A percentile compares a stretch with the other conserved stretches of the same genome.
Evolutionary conservation across 2,329 filamentous ascomycete genomes (phyloP).

Genomic region (Fusarium domesticum): DNA sequence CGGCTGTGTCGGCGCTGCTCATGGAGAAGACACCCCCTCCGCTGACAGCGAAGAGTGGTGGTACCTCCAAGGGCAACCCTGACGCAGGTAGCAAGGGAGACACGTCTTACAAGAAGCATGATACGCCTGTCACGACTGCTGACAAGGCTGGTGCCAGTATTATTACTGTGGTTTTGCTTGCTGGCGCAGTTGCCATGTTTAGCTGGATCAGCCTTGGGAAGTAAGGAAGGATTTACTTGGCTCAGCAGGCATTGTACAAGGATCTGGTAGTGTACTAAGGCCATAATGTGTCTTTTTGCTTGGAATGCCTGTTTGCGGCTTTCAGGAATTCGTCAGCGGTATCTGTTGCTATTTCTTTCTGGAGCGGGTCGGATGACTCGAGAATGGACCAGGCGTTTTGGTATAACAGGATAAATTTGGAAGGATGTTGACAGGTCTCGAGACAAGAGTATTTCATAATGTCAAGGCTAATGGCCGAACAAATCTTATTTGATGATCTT

Average conservation of each 20-base stretch:
- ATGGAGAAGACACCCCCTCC: constrained; percentile 41
- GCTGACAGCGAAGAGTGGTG: constrained; percentile 48
- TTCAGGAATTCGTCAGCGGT: not conserved
- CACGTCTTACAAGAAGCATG: constrained; percentile 32
- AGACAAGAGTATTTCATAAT: not conserved
- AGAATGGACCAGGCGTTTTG: not conserved
- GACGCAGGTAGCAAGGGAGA: constrained; percentile 41
- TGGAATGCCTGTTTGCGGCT: not conserved
- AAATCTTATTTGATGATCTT: not conserved
- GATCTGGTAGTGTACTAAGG: not conserved
- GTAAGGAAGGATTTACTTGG: constrained; percentile 7
- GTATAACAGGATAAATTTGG: not conserved
- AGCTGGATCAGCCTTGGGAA: constrained; percentile 48
- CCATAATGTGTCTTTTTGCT: not conserved
- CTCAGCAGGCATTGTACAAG: too few species aligned
- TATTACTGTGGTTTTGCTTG: constrained; percentile 45
- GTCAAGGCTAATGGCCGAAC: not conserved
- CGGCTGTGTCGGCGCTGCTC: constrained; percentile 53
- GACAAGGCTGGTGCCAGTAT: constrained; percentile 49
- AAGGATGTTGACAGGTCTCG: not conserved
- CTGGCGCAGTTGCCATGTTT: constrained; percentile 40
- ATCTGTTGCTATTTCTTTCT: not conserved
- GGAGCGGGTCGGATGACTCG: not conserved
- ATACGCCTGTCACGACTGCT: constrained; percentile 39
- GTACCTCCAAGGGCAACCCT: constrained; percentile 47